Evolutionary conservation across 1,284 basidiomycete species (phyloP).

Genomic region (Leccinum fuscescens): DNA sequence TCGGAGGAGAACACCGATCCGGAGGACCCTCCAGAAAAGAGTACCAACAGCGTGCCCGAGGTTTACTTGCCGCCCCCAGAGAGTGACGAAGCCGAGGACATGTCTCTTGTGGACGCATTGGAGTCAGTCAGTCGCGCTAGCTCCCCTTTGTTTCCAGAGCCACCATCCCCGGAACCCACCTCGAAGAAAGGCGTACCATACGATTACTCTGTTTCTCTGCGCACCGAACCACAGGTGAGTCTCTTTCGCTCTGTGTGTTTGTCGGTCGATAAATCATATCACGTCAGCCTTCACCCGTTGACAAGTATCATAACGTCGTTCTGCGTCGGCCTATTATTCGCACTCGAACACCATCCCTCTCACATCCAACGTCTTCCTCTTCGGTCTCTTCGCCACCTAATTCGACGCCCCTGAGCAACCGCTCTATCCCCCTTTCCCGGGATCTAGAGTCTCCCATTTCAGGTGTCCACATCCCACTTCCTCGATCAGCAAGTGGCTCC

Average conservation of each 20-base stretch:
- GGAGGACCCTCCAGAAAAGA: conserved; percentile 38
- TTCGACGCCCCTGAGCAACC: conserved; percentile 61
- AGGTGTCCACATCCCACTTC: conserved; percentile 50
- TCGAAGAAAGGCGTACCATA: conserved; percentile 51
- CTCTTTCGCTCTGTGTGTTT: not conserved
- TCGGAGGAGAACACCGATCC: conserved; percentile 40
- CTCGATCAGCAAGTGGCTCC: conserved; percentile 53
- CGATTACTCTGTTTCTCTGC: conserved; percentile 62
- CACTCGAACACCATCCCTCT: conserved; percentile 69
- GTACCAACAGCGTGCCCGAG: conserved; percentile 50
- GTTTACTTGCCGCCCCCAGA: conserved; percentile 49
- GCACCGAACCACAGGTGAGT: conserved; percentile 62
- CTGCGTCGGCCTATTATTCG: conserved; percentile 53
- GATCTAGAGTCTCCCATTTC: conserved; percentile 47
- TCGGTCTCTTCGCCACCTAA: conserved; percentile 57
- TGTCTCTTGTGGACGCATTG: conserved; percentile 59
- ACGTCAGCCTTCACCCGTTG: conserved; percentile 57
- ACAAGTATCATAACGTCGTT: conserved; percentile 65
- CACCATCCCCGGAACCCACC: conserved; percentile 38
- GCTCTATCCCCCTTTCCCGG: conserved; percentile 41
- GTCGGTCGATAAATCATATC: conserved; percentile 3
- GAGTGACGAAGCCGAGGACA: conserved; percentile 39
- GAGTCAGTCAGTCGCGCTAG: conserved; percentile 56
- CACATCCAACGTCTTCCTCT: conserved; percentile 61
- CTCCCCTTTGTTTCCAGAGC: conserved; percentile 45